Evolutionary conservation across 2,329 filamentous ascomycete species (phyloP), one percentile per base, ranked within the genome.

Genomic region (Alternaria triticina): DNA sequence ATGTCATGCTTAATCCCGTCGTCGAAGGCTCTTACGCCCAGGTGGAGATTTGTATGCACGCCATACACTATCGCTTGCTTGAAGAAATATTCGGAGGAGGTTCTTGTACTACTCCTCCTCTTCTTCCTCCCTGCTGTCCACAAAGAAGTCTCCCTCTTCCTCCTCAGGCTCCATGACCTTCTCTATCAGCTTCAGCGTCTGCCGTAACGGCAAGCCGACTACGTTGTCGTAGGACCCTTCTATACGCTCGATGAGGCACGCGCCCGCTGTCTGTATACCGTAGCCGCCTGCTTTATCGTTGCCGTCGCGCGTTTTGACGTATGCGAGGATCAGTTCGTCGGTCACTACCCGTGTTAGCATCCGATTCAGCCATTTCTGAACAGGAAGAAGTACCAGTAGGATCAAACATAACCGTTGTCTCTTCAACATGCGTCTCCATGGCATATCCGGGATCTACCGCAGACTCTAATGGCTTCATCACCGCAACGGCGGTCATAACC

Each of bases 211-310:
- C 79, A 99, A 79, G 0, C 96, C 96, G 27, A 99, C 90, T 1
- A 98, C 96, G 79, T 98, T 98, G 83, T 99, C 96, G 74, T 93
- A 92, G 58, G 89, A 89, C 11, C 96, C 96, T 68, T 97, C 92
- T 68, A 99, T 91, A 79, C 87, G 91, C 79, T 97, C 94, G 12
- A 99, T 89, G 61, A 99, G 81, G 77, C 97, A 89, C 9, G 92
- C 91, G 2, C 92, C 96, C 11, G 95, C 84, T 0, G 95, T 96
- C 81, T 99, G 96, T 57, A 99, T 88, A 1, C 93, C 96, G 80
- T 99, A 99, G 0, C 96, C 96, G 3, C 96, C 96, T 0, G 96
- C 96, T 84, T 98, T 99, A 80, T 98, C 96, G 11, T 89, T 94
- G 2, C 96, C 96, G 83, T 99, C 96, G 59, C 95, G 86, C 22